Base-by-base conservation (phyloP, 345 rosid genomes). In the Moringa oleifera region DNA sequence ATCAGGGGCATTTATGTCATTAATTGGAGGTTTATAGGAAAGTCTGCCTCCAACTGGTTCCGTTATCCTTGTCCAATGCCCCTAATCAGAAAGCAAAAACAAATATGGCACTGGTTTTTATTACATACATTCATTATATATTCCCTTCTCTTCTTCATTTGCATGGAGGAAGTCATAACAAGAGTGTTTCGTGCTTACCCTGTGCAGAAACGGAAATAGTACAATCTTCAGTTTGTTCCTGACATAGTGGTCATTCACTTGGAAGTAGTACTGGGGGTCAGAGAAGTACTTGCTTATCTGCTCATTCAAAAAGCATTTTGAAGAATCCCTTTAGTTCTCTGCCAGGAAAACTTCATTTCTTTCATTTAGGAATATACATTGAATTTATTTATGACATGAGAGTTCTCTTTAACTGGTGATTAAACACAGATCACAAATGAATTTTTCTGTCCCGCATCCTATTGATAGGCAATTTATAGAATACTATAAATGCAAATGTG, bases 1-100 rank as follows among this genome's bases (percentile, higher is more conserved):
- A 63, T 85, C 90, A 0, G 90, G 95, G 6, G 95, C 95, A 67
- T 87, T 87, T 55, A 87, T 73, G 65, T 87, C 95, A 75, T 83
- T 67, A 41, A 87, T 72, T 0, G 91, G 89, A 20, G 91, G 89
- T 63, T 79, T 81, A 68, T 85, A 83, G 1, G 89, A 83, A 21
- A 83, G 85, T 58, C 82, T 73, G 63, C 95, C 89, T 4, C 84
- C 83, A 0, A 88, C 85, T 12, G 87, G 85, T 70, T 85, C 91
- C 6, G 87, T 79, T 36, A 81, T 81, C 66, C 89, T 75, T 2
- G 85, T 83, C 95, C 95, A 83, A 20, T 81, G 91, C 12, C 91
- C 91, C 89, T 81, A 57, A 25, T 21, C 53, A 64, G 8, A 46
- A 64, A 33, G 25, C 28, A 33, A 55, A 5, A 60, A 33, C 24